Evolutionary conservation across 2,329 filamentous ascomycete genomes (phyloP), one percentile per base, ranked within the genome.

Genomic region (Intubia oerlemansii): DNA sequence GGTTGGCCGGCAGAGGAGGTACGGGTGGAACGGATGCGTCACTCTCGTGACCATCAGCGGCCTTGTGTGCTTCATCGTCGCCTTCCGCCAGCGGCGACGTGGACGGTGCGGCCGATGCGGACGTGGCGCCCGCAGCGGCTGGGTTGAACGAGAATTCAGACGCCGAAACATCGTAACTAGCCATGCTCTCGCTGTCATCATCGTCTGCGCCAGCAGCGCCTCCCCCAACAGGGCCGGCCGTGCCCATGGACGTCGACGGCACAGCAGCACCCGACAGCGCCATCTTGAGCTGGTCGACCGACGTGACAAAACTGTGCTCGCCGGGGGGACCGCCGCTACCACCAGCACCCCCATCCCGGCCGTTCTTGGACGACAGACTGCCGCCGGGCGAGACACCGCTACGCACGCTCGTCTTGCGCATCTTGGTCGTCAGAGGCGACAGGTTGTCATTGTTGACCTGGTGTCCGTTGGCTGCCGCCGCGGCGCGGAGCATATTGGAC

Each of bases 91-190:
- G n/a, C n/a, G n/a, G n/a, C n/a, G n/a, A n/a, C n/a, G n/a, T n/a
- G n/a, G n/a, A n/a, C n/a, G n/a, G n/a, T n/a, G n/a, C 15, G 24
- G 30, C 14, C 22, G 28, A 10, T 14, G 24, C 15, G 21, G 16
- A 12, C n/a, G 19, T 21, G 19, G 27, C 32, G 20, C 13, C 22
- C 2, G 12, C 21, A 7, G 17, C 16, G 4, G 25, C 13, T 4
- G 25, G 22, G 41, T 65, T 67, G 44, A 66, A 71, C 22, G 66
- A 74, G 13, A 67, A 50, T 41, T 79, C 73, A 6, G 70, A 76
- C n/a, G 65, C 57, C 25, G 64, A 63, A 38, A 66, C 60, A 32
- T 78, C 72, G 37, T 71, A 75, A 50, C 70, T 77, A 36, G 74
- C 62, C 56, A 80, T 64, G 45, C 71, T 78, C 30, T 80, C 74